These are phyloP conservation scores for Gossypioides kirkii DNA, from an alignment of 345 rosid species.

Conservation along the genomic window DNA sequence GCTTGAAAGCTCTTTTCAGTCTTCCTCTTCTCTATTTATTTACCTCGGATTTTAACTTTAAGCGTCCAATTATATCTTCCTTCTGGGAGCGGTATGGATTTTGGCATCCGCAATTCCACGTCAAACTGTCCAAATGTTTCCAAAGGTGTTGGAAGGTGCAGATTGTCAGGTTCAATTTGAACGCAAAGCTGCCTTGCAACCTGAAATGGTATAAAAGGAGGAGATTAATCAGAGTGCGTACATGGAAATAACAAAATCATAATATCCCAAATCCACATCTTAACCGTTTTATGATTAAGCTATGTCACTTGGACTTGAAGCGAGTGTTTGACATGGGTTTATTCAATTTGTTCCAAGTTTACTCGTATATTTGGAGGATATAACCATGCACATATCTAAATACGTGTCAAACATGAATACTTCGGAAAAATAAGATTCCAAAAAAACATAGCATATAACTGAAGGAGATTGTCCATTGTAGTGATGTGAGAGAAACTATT, in stretches of 20 bases:
- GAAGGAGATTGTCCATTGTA: neutral
- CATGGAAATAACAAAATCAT: neutral
- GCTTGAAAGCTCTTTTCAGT: neutral
- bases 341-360: neutral
- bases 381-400: neutral
- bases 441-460: neutral
- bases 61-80: conserved; percentile 80
- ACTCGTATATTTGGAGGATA: neutral
- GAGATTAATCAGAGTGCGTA: neutral
- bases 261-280: neutral
- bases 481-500: conserved; percentile 3
- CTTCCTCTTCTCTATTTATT: conserved; percentile 22
- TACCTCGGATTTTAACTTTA: conserved; percentile 72
- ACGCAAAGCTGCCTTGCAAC: conserved; percentile 83
- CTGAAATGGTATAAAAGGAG: conserved; percentile 26
- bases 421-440: neutral
- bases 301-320: neutral
- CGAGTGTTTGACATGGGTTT: neutral
- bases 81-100: conserved; percentile 71
- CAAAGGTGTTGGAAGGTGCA: conserved; percentile 56
- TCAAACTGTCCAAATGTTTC: conserved; percentile 68
- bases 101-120: conserved; percentile 71
- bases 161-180: conserved; percentile 63
- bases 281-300: neutral
- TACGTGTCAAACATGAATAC: neutral